Evolutionary conservation across 2,329 filamentous ascomycete species (phyloP), one percentile per base, ranked within the genome.

Genomic region (Botryosphaeria dothidea): DNA sequence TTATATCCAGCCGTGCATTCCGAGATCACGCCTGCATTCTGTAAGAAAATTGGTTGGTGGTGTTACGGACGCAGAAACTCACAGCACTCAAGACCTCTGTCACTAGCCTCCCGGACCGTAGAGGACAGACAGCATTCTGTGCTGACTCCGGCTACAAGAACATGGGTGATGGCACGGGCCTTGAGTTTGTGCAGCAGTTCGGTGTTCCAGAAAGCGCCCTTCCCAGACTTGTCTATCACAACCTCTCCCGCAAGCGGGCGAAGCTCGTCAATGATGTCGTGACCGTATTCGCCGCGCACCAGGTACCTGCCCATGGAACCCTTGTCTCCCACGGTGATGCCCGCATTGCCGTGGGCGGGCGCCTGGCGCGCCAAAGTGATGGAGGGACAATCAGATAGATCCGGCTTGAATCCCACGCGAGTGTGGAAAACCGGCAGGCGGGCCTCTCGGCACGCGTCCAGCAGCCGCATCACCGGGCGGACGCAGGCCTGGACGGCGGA

Each of bases 21-120:
- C 52, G 72, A 72, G 38, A 81, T 73, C 3, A 76, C 77, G 63
- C 75, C 77, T 79, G 45, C 38, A 27, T 31, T 27, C 13, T 4
- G 57, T 62, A 21, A 58, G 4, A 48, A 36, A 34, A n/a, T n/a
- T n/a, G n/a, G n/a, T n/a, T 4, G 7, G 31, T 3, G 31, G 31
- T 34, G 31, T 34, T 34, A 1, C 7, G 31, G 31, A 11, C 31
- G 15, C n/a, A 31, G 21, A 5, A 41, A 23, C 71, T 67, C 79
- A 76, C 85, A 87, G 72, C 83, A 86, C 69, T 88, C 84, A 67
- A 86, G 87, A 0, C 86, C 86, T n/a, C 86, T 81, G 69, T 88
- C 86, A 65, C 84, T 85, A 34, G 83, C 84, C 72, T 88, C 86
- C 41, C 85, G 77, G 2, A 85, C 77, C 0, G 84, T 85, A 0